phyloP scores from a whole-genome alignment of 306 rosid genomes.

The Macrotyloma uniflorum region DNA sequence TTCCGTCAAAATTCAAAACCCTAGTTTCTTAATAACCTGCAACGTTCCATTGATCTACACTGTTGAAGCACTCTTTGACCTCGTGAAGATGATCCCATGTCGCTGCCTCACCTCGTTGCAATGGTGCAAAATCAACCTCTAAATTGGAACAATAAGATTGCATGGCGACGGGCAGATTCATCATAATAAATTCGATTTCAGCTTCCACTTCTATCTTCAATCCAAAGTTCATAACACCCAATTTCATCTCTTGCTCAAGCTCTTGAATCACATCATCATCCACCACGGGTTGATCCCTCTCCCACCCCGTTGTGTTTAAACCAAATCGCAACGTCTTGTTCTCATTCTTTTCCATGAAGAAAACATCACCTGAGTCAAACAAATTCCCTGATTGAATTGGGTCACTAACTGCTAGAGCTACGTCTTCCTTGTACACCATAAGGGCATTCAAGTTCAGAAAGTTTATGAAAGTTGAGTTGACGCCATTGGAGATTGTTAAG shows the following conservation, averaged over 20 bases:
- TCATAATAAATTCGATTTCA: not conserved
- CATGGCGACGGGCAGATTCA: not conserved
- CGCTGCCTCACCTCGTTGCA: not conserved
- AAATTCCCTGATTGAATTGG: not conserved
- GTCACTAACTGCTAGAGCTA: not conserved
- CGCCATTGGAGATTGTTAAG: not conserved
- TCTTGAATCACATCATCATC: conserved; percentile 21
- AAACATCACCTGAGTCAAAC: not conserved
- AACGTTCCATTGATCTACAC: not conserved
- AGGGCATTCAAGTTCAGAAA: not conserved
- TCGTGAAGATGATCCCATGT: not conserved
- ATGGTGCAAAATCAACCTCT: conserved; percentile 12
- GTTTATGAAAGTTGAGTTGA: conserved; percentile 1
- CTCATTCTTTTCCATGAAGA: not conserved
- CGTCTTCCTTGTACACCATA: not conserved
- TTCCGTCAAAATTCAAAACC: not conserved
- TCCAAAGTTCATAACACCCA: conserved; percentile 21
- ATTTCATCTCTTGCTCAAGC: not conserved
- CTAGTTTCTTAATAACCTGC: not conserved
- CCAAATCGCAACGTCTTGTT: conserved; percentile 1
- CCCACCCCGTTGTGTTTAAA: conserved; percentile 37
- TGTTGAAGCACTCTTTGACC: not conserved
- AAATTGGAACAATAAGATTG: conserved; percentile 16
- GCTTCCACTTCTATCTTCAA: conserved; percentile 10
- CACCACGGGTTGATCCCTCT: conserved; percentile 30